Conservation (phyloP, 768 basidiomycete genomes). For the Krasilnikovozyma curviuscula region DNA sequence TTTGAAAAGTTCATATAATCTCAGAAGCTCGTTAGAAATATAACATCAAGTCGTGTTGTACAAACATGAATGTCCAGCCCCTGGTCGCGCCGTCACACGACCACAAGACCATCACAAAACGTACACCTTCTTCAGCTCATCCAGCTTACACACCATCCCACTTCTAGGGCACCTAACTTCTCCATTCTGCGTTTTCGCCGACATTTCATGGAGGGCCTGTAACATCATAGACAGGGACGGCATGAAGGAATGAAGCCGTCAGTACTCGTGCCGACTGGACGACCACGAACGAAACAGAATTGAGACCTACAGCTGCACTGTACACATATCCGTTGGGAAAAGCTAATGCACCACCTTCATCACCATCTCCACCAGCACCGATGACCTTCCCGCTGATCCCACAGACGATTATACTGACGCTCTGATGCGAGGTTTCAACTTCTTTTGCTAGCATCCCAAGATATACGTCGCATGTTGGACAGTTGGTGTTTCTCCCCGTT, state of each 20-base stretch:
- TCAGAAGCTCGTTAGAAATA: no score
- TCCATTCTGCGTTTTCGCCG: conserved; percentile 50
- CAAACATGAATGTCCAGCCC: no score
- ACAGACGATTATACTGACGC: conserved; percentile 90
- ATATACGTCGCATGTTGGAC: conserved; percentile 62
- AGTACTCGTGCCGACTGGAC: neutral
- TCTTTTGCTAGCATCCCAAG: conserved; percentile 58
- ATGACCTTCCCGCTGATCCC: conserved; percentile 77
- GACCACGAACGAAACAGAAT: neutral
- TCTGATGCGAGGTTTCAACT: conserved; percentile 81
- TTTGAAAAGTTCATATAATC: no score
- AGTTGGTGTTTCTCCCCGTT: conserved; percentile 32
- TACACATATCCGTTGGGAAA: conserved; percentile 85
- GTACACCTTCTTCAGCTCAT: conserved; percentile 64
- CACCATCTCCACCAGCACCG: conserved; percentile 64
- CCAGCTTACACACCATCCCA: conserved; percentile 42
- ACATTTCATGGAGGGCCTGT: conserved; percentile 75
- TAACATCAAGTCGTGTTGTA: no score
- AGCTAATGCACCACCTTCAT: conserved; percentile 44
- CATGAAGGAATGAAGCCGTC: neutral
- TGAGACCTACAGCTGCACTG: conserved; percentile 55
- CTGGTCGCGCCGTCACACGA: no score
- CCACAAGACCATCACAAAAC: no score
- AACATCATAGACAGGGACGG: conserved; percentile 1
- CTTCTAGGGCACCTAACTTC: conserved; percentile 66